Conservation (phyloP, 2,329 filamentous ascomycete species). For the Fusarium sp. region DNA sequence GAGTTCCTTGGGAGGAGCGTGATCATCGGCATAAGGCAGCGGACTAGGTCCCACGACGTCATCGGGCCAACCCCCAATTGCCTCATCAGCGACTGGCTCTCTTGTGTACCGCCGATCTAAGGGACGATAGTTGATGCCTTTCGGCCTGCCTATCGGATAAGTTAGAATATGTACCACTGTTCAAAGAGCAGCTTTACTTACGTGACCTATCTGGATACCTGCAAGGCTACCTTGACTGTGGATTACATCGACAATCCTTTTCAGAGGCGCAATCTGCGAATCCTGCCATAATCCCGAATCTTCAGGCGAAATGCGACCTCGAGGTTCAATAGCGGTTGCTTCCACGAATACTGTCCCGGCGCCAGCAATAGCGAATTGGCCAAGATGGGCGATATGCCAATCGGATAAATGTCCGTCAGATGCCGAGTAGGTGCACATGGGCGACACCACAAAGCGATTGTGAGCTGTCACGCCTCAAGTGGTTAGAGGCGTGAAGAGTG, state of each 20-base stretch:
- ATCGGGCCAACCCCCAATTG: slow-evolving; percentile 67
- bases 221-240: slow-evolving; percentile 77
- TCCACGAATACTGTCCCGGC: slow-evolving; percentile 77
- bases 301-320: slow-evolving; percentile 82
- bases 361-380: slow-evolving; percentile 78
- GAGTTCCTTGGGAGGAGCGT: slow-evolving; percentile 75
- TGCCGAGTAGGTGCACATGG: slow-evolving; percentile 66
- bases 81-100: slow-evolving; percentile 48
- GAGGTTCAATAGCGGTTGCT: slow-evolving; percentile 75
- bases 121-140: slow-evolving; percentile 67
- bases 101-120: slow-evolving; percentile 65
- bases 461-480: slow-evolving; percentile 67
- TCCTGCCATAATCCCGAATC: slow-evolving; percentile 73
- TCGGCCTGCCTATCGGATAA: slow-evolving; percentile 61
- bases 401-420: slow-evolving; percentile 72
- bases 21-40: slow-evolving; percentile 66
- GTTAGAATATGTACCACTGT: too few species aligned
- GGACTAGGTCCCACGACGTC: slow-evolving; percentile 63
- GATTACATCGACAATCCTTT: slow-evolving; percentile 74
- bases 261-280: slow-evolving; percentile 73
- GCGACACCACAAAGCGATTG: slow-evolving; percentile 71
- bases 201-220: slow-evolving; percentile 78
- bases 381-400: slow-evolving; percentile 81
- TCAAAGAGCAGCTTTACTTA: too few species aligned
- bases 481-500: slow-evolving; percentile 67